Evolutionary conservation across 1,139 yeast species (phyloP).

Genomic region (Lodderomyces pseudojiufengensis): DNA sequence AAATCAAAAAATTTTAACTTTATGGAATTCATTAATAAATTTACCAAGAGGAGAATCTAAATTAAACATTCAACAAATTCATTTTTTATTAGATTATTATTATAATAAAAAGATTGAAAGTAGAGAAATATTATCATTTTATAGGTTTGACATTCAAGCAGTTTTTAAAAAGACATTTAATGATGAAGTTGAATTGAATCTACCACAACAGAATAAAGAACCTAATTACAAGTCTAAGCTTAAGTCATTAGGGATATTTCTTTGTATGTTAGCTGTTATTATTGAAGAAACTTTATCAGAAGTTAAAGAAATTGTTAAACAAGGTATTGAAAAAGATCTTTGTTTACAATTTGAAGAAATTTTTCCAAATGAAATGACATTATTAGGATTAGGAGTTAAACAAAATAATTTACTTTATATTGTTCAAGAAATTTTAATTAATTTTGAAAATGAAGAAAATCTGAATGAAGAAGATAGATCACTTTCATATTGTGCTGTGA

Average conservation of each 20-base stretch:
- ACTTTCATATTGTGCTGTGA: slow-evolving; percentile 22
- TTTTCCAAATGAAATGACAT: slow-evolving; percentile 27
- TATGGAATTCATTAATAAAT: slow-evolving; percentile 27
- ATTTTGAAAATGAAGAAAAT: slow-evolving; percentile 1
- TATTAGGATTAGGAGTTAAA: slow-evolving; percentile 18
- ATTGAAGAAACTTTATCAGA: slow-evolving; percentile 31
- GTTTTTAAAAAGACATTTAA: slow-evolving; percentile 17
- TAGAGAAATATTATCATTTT: slow-evolving; percentile 23
- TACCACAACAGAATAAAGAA: slow-evolving; percentile 6
- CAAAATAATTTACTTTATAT: slow-evolving; percentile 15
- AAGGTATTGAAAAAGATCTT: slow-evolving; percentile 11
- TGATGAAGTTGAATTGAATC: slow-evolving; percentile 16
- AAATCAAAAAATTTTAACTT: slow-evolving; percentile 14
- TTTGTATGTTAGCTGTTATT: slow-evolving; percentile 30
- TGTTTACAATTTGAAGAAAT: slow-evolving; percentile 17
- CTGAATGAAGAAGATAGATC: slow-evolving; percentile 15
- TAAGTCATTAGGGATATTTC: slow-evolving; percentile 24
- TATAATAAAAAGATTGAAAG: slow-evolving; percentile 23
- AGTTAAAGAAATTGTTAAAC: slow-evolving; percentile 17
- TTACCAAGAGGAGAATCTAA: slow-evolving; percentile 21
- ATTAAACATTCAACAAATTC: slow-evolving; percentile 27
- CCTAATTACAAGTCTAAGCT: slow-evolving; percentile 6
- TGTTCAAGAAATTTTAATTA: slow-evolving; percentile 16
- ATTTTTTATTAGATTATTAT: slow-evolving; percentile 33
- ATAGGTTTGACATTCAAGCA: slow-evolving; percentile 24